These are phyloP conservation scores for Nitzschia sp. DNA, from an alignment of 108 stramenopile species.

Conservation along the genomic window DNA sequence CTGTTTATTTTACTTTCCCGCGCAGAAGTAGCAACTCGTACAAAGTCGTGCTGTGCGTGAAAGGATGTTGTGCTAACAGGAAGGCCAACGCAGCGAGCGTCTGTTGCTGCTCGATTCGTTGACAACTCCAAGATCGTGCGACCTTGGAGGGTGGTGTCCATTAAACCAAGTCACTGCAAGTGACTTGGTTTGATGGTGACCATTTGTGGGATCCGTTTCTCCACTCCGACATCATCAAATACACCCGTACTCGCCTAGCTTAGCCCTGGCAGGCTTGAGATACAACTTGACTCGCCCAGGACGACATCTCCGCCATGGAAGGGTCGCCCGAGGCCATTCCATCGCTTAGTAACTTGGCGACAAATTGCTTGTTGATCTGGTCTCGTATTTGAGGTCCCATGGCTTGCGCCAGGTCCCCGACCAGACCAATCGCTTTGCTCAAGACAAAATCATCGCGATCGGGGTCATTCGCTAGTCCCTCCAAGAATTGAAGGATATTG, in stretches of 20 bases:
- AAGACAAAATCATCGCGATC: constrained; percentile 79
- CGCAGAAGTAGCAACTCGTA: too few species aligned
- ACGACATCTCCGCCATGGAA: constrained; percentile 52
- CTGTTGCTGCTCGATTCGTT: too few species aligned
- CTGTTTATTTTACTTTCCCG: too few species aligned
- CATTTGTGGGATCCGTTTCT: background rate
- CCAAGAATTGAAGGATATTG: constrained; percentile 66
- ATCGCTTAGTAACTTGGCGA: constrained; percentile 60
- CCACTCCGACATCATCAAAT: background rate
- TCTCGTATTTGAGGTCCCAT: constrained; percentile 60
- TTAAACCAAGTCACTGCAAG: constrained; percentile 15
- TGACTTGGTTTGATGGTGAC: constrained; percentile 26
- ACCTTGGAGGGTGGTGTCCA: constrained; percentile 24
- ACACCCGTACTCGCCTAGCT: background rate
- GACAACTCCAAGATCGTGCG: too few species aligned
- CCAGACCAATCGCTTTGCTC: constrained; percentile 74
- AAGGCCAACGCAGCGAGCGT: too few species aligned
- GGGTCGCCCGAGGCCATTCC: constrained; percentile 58
- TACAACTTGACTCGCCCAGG: constrained; percentile 58
- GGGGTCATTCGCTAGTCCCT: constrained; percentile 59
- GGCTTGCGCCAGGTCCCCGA: constrained; percentile 80
- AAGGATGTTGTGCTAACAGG: too few species aligned
- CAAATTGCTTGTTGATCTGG: constrained; percentile 64
- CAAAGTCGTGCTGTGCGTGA: too few species aligned
- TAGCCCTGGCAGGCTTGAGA: constrained; percentile 25